Evolutionary conservation across 805 yeast genomes (phyloP).

Genomic region (Naumovozyma baii): DNA sequence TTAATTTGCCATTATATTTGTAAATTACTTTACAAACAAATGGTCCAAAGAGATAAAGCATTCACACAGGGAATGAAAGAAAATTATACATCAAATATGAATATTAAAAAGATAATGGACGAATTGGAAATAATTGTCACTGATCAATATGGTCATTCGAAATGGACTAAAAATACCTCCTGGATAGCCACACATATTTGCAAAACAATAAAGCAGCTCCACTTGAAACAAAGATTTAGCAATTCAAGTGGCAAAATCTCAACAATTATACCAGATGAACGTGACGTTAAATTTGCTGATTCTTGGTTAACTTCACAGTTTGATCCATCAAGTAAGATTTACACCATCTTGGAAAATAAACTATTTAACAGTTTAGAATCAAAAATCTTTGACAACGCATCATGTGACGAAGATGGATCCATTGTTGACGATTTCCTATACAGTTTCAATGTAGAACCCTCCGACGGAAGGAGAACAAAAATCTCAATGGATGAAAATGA

Average conservation of each 20-base stretch:
- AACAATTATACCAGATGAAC: slow-evolving; percentile 22
- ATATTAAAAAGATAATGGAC: slow-evolving; percentile 44
- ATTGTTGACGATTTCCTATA: slow-evolving; percentile 28
- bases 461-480: slow-evolving; percentile 1
- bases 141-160: slow-evolving; percentile 76
- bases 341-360: slow-evolving; percentile 63
- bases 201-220: slow-evolving; percentile 22
- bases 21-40: slow-evolving; percentile 59
- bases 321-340: slow-evolving; percentile 71
- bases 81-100: slow-evolving; percentile 31
- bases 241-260: no score
- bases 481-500: slow-evolving; percentile 2
- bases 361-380: slow-evolving; percentile 42
- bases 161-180: slow-evolving; percentile 80
- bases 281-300: slow-evolving; percentile 44
- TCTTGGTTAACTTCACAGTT: slow-evolving; percentile 80
- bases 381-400: slow-evolving; percentile 29
- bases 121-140: slow-evolving; percentile 72
- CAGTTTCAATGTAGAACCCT: slow-evolving; percentile 14
- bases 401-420: slow-evolving; percentile 32
- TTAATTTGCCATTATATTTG: slow-evolving; percentile 72
- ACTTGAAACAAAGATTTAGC: no score
- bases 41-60: slow-evolving; percentile 34
- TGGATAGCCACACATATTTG: slow-evolving; percentile 51
- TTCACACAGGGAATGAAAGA: slow-evolving; percentile 27